Evolutionary conservation across 331 rosid species (phyloP).

Genomic region (Quercus phellos): DNA sequence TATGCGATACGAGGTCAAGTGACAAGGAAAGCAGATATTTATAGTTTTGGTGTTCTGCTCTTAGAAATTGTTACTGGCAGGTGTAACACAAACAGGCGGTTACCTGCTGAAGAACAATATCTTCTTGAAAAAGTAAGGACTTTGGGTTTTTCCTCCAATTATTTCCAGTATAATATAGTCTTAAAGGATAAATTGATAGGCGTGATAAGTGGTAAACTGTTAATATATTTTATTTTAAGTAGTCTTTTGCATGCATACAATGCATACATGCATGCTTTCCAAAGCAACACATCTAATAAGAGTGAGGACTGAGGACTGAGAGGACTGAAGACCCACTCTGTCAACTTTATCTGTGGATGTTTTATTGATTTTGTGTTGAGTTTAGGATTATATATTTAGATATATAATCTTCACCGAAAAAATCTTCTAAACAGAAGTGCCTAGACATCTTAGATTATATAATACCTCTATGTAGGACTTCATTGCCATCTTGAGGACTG

Average conservation of each 20-base stretch:
- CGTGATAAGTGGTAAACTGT: not conserved
- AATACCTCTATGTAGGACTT: no score
- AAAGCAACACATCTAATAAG: not conserved
- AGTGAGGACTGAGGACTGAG: not conserved
- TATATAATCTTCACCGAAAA: no score
- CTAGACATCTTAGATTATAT: no score
- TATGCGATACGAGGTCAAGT: constrained; percentile 83
- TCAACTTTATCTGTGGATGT: not conserved
- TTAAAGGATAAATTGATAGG: not conserved
- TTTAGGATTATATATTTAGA: no score
- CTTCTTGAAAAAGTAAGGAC: constrained; percentile 69
- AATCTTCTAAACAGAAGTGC: no score
- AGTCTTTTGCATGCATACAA: not conserved
- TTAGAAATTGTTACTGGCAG: constrained; percentile 85
- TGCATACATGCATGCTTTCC: not conserved
- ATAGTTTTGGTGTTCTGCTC: constrained; percentile 77
- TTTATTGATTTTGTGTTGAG: not conserved
- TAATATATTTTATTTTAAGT: not conserved
- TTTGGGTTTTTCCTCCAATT: not conserved
- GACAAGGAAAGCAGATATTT: constrained; percentile 78
- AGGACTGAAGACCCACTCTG: not conserved
- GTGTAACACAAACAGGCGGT: constrained; percentile 59
- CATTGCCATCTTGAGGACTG: no score
- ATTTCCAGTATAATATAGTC: not conserved
- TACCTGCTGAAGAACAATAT: constrained; percentile 59